Evolutionary conservation across 2,329 filamentous ascomycete species (phyloP), one percentile per base, ranked within the genome.

Genomic region (Aspergillus vadensis): DNA sequence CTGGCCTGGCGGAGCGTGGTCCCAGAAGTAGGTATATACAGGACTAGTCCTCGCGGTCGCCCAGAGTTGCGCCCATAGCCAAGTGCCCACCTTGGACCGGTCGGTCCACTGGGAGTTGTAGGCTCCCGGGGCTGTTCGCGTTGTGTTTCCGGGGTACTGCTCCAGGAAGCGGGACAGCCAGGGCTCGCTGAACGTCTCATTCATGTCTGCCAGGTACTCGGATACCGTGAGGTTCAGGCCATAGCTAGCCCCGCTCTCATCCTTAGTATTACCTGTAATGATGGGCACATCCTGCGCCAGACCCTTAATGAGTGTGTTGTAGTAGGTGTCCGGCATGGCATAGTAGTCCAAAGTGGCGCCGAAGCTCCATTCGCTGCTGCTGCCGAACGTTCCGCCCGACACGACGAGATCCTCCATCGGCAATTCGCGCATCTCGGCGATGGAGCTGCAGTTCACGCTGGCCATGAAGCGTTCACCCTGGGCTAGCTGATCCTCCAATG

Each of bases 251-350:
- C 72, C 70, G 30, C 60, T 67, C 60, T 74, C 71, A 25, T 74
- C 72, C 39, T 61, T 63, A 50, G 65, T 74, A 61, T 73, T 72
- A 21, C 71, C 71, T 1, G 72, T 74, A 12, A 74, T 57, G n/a
- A 74, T 56, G 19, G 69, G 69, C 2, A 74, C 67, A 43, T 74
- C 59, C 36, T 72, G 63, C 9, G 67, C 68, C 1, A 65, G 48
- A 30, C 70, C 70, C 2, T 69, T 52, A 19, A 60, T 21, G 3
- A 73, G 62, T 1, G 64, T 64, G 61, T 71, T 63, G 17, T 60
- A 58, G 60, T 72, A 74, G 14, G 63, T 71, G 57, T 65, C 62
- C 2, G 71, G 69, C 27, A 74, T 65, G 8, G 63, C 66, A 39
- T 69, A 63, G 43, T 63, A 61, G 38, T 65, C 59, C 8, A 65